Conservation (phyloP, 192 early-diverging fungal species). For the Coemansia sp. region DNA sequence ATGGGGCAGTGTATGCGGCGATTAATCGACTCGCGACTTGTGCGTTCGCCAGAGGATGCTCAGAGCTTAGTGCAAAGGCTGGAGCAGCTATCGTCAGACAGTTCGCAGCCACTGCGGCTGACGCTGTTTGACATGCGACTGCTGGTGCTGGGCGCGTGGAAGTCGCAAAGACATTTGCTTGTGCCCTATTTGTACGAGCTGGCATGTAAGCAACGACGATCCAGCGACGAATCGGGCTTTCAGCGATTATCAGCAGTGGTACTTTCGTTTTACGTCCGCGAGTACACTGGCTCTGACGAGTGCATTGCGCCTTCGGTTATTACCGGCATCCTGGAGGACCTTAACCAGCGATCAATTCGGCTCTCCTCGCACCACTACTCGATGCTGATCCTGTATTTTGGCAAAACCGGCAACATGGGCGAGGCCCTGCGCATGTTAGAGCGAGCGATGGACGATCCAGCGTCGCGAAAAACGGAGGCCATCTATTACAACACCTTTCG, state of each 20-base stretch:
- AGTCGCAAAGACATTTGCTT: slow-evolving; percentile 34
- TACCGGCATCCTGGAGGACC: slow-evolving; percentile 33
- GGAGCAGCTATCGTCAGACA: slow-evolving; percentile 28
- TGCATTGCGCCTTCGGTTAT: slow-evolving; percentile 21
- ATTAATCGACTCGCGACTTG: slow-evolving; percentile 12
- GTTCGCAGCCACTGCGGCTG: slow-evolving; percentile 24
- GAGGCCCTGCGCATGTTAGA: slow-evolving; percentile 44
- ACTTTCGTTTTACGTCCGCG: slow-evolving; percentile 50
- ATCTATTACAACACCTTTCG: slow-evolving; percentile 48
- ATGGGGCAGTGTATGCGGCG: slow-evolving; percentile 55
- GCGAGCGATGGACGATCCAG: slow-evolving; percentile 43
- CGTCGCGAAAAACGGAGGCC: slow-evolving; percentile 29
- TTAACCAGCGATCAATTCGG: slow-evolving; percentile 29
- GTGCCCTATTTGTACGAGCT: slow-evolving; percentile 45
- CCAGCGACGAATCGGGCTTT: slow-evolving; percentile 23
- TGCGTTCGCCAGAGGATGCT: slow-evolving; percentile 29
- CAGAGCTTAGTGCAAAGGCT: slow-evolving; percentile 27
- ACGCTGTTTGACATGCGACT: slow-evolving; percentile 39
- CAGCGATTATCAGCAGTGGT: slow-evolving; percentile 41
- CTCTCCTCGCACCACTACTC: slow-evolving; percentile 45
- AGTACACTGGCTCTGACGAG: slow-evolving; percentile 14
- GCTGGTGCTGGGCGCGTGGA: slow-evolving; percentile 53
- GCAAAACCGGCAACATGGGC: slow-evolving; percentile 22
- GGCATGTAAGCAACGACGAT: slow-evolving; percentile 25
- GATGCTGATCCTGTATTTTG: slow-evolving; percentile 55